phyloP scores from a whole-genome alignment of 805 yeast genomes.

The Candida stauntonica region DNA sequence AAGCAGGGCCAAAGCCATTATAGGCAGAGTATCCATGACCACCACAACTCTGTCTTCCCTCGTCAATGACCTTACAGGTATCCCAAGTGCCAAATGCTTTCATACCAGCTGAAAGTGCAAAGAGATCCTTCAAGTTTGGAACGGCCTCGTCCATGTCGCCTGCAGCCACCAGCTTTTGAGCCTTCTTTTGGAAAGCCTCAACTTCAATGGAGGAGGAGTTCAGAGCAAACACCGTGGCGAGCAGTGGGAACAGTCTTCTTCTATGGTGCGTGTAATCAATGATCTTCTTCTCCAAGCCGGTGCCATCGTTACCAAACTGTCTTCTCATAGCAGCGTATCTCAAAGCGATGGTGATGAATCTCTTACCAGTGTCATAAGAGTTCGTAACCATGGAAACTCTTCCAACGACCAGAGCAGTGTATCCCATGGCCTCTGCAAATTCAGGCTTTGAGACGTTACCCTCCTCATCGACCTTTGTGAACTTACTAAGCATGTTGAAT shows the following conservation, averaged over 20 bases:
- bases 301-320: constrained; percentile 54
- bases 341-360: constrained; percentile 76
- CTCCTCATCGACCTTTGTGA: constrained; percentile 60
- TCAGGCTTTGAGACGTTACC: constrained; percentile 72
- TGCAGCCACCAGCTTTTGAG: constrained; percentile 29
- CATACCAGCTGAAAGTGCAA: constrained; percentile 81
- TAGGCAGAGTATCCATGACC: constrained; percentile 84
- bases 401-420: constrained; percentile 83
- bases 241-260: constrained; percentile 73
- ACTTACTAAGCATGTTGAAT: constrained; percentile 75
- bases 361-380: constrained; percentile 73
- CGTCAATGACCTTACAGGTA: constrained; percentile 73
- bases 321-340: constrained; percentile 88
- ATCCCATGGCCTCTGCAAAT: constrained; percentile 73
- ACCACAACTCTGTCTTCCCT: constrained; percentile 59
- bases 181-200: constrained; percentile 42
- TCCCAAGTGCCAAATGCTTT: constrained; percentile 91
- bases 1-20: constrained; percentile 82
- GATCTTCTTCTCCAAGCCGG: constrained; percentile 36
- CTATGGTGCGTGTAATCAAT: constrained; percentile 61
- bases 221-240: constrained; percentile 75
- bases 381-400: constrained; percentile 88
- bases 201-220: constrained; percentile 50
- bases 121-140: constrained; percentile 65
- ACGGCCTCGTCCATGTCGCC: constrained; percentile 47